These are phyloP conservation scores for Acer negundo DNA, from an alignment of 345 rosid species.

Conservation along the genomic window DNA sequence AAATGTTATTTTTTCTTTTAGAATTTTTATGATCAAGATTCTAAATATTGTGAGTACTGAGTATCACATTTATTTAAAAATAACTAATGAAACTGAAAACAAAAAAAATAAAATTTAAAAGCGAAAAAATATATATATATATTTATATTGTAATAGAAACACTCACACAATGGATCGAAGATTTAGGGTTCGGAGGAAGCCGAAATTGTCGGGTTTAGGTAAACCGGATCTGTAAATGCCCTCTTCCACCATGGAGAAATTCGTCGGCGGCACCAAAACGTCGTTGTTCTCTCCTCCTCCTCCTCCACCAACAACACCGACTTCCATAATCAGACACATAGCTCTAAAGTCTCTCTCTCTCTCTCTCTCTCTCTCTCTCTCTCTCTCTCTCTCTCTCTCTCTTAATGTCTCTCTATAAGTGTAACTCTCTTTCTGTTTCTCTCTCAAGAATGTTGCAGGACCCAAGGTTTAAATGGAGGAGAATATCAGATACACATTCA, in stretches of 20 bases:
- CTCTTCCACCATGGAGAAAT: slow-evolving; percentile 83
- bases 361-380: too few relatives aligned
- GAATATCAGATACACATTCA: too few relatives aligned
- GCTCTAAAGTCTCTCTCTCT: not conserved
- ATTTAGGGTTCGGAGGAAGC: slow-evolving; percentile 61
- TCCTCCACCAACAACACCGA: not conserved
- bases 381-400: too few relatives aligned
- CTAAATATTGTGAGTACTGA: too few relatives aligned
- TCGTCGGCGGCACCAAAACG: slow-evolving; percentile 53
- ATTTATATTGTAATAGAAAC: not conserved
- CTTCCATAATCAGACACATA: slow-evolving; percentile 46
- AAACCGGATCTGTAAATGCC: slow-evolving; percentile 76
- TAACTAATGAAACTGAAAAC: not conserved
- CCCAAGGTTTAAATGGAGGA: too few relatives aligned
- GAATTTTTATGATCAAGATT: too few relatives aligned
- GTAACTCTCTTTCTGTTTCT: too few relatives aligned
- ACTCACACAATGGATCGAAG: slow-evolving; percentile 77
- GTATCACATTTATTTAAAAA: too few relatives aligned
- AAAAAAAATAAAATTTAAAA: not conserved
- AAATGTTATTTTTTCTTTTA: too few relatives aligned
- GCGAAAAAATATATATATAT: not conserved
- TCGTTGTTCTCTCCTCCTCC: slow-evolving; percentile 27
- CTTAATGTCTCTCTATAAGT: too few relatives aligned
- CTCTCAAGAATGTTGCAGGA: too few relatives aligned
- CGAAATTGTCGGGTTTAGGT: slow-evolving; percentile 59